Evolutionary conservation across 2,329 filamentous ascomycete species (phyloP), one percentile per base, ranked within the genome.

Genomic region (Neofusicoccum kwambonambiense): DNA sequence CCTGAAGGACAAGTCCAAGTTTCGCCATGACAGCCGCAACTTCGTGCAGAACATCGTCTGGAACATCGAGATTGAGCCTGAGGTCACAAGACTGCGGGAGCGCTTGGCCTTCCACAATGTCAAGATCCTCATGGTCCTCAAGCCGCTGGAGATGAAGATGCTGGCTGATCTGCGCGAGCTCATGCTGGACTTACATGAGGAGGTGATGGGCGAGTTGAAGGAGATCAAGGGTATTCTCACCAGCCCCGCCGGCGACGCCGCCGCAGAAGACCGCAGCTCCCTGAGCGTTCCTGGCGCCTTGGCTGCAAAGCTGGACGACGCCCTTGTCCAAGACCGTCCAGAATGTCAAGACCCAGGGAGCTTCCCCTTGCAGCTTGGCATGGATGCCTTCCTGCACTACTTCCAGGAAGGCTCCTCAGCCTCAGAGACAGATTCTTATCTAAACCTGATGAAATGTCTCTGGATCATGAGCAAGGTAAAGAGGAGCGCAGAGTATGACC

Each of bases 31-130:
- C 27, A 69, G 62, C 27, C 56, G 60, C 47, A 64, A 65, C n/a
- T 56, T 69, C 47, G 65, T 68, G 27, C 63, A 62, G 2, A 69
- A 68, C 34, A 64, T 69, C 15, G 54, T 68, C 37, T 69, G 67
- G 51, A 69, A 69, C 57, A 66, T 68, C 49, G 64, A 68, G 42
- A 47, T 68, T 3, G 66, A 68, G 42, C 63, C 65, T 7, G 62
- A 68, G 39, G 65, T 67, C 15, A 54, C 62, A 17, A 27, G 37
- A 12, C 42, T 68, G 39, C 65, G 63, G 19, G 64, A 68, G 12
- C 65, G 64, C 4, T 47, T 69, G 3, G 61, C 67, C 22, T 68
- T 68, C 17, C 68, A 69, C 27, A 69, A 64, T 39, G 61, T 65
- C 4, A 69, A 69, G 44, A 65, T 69, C 44, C 44, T 57, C n/a